phyloP scores from a whole-genome alignment of 225 moss, liverwort and hornwort genomes.

The Pleurozium schreberi region DNA sequence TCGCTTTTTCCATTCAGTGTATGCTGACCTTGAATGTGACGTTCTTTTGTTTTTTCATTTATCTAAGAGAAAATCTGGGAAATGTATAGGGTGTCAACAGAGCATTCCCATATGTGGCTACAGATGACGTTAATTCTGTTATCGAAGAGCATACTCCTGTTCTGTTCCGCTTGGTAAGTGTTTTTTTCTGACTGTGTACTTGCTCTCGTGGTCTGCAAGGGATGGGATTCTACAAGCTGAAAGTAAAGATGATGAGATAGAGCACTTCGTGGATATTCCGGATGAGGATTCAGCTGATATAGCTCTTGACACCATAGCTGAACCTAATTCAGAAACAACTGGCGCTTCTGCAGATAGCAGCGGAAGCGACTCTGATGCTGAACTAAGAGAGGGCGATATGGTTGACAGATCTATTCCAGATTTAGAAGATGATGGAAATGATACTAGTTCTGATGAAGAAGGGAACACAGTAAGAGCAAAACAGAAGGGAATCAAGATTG shows the following conservation, averaged over 20 bases:
- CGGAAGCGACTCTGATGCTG: constrained; percentile 29
- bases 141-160: constrained; percentile 79
- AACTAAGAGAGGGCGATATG: constrained; percentile 27
- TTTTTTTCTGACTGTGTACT: background rate
- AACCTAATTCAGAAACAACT: background rate
- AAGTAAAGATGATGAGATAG: constrained; percentile 73
- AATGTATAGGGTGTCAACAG: constrained; percentile 91
- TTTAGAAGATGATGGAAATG: constrained; percentile 30
- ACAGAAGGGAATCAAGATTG: background rate
- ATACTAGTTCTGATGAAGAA: constrained; percentile 45
- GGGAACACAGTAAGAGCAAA: background rate
- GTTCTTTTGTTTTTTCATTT: background rate
- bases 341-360: background rate
- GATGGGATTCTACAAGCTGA: constrained; percentile 70
- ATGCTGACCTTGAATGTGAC: background rate
- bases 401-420: constrained; percentile 21
- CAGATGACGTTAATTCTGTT: constrained; percentile 72
- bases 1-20: background rate
- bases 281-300: constrained; percentile 24
- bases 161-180: constrained; percentile 80
- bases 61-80: background rate
- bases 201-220: constrained; percentile 34
- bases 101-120: constrained; percentile 86
- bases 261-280: constrained; percentile 69
- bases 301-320: background rate